Percentiles rank a stretch among this genome's conserved stretches.
Conservation (phyloP, 108 stramenopile species). For the Chaetoceros tenuissimus region DNA sequence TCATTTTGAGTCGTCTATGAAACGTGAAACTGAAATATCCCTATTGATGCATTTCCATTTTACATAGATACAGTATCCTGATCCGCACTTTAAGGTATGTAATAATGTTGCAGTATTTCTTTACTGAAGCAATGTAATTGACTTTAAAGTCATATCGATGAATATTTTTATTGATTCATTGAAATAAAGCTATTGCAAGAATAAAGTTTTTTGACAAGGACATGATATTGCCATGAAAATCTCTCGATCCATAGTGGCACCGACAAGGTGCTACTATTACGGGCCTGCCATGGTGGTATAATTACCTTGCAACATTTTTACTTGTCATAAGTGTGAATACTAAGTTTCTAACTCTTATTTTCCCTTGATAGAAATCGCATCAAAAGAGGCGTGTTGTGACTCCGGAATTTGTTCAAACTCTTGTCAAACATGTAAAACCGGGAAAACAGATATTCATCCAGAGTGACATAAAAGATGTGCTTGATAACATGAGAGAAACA, state of each 20-base stretch:
- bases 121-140: too few relatives aligned
- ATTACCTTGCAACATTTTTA: neutral
- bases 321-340: neutral
- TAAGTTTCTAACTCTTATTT: neutral
- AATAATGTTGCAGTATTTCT: too few relatives aligned
- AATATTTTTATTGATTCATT: neutral
- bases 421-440: slow-evolving; percentile 53
- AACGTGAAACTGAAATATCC: neutral
- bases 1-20: too few relatives aligned
- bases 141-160: too few relatives aligned
- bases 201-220: neutral
- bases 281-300: neutral
- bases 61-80: slow-evolving; percentile 85
- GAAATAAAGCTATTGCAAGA: neutral
- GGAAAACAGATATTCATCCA: slow-evolving; percentile 61
- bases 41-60: slow-evolving; percentile 26
- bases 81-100: slow-evolving; percentile 82
- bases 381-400: slow-evolving; percentile 78
- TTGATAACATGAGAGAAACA: slow-evolving; percentile 72
- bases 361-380: slow-evolving; percentile 20
- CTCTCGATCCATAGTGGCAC: neutral
- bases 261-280: neutral
- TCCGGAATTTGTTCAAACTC: slow-evolving; percentile 41
- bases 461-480: slow-evolving; percentile 62
- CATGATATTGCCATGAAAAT: neutral